A percentile compares a stretch with the other conserved stretches of the same genome.
Conservation (phyloP, 371 early-diverging fungal species). For the Scutellospora calospora region DNA sequence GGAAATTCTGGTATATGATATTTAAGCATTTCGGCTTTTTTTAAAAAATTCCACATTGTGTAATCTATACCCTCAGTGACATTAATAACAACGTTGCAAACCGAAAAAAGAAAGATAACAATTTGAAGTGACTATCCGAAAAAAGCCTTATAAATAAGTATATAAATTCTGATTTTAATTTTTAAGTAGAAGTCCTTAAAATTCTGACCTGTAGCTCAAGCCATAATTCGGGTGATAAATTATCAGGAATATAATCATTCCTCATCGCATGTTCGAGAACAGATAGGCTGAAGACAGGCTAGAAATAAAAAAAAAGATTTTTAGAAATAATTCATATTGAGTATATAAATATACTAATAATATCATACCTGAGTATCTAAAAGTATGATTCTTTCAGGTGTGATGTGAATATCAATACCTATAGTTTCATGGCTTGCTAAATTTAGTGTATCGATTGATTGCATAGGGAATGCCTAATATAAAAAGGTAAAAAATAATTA, state of each 20-base stretch:
- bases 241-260: slow-evolving; percentile 54
- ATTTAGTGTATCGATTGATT: slow-evolving; percentile 54
- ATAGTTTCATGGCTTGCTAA: slow-evolving; percentile 63
- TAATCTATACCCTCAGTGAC: slow-evolving; percentile 64
- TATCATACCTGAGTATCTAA: slow-evolving; percentile 69
- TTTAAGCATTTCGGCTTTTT: slow-evolving; percentile 63
- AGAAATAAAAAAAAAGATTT: not conserved
- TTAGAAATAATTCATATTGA: not conserved
- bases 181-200: not conserved
- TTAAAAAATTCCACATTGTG: slow-evolving; percentile 57
- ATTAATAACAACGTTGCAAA: slow-evolving; percentile 74
- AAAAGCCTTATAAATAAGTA: not conserved
- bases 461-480: slow-evolving; percentile 50
- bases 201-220: slow-evolving; percentile 61
- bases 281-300: slow-evolving; percentile 65
- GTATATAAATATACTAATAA: not conserved
- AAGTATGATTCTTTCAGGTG: slow-evolving; percentile 73
- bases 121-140: slow-evolving; percentile 56
- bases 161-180: no score
- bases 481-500: not conserved
- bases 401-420: slow-evolving; percentile 78
- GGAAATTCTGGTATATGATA: slow-evolving; percentile 59
- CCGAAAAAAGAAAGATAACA: slow-evolving; percentile 66
- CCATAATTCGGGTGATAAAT: slow-evolving; percentile 63
- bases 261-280: slow-evolving; percentile 63